Base-by-base conservation (phyloP, 352 stramenopile genomes). In the Pythium brassicae region DNA sequence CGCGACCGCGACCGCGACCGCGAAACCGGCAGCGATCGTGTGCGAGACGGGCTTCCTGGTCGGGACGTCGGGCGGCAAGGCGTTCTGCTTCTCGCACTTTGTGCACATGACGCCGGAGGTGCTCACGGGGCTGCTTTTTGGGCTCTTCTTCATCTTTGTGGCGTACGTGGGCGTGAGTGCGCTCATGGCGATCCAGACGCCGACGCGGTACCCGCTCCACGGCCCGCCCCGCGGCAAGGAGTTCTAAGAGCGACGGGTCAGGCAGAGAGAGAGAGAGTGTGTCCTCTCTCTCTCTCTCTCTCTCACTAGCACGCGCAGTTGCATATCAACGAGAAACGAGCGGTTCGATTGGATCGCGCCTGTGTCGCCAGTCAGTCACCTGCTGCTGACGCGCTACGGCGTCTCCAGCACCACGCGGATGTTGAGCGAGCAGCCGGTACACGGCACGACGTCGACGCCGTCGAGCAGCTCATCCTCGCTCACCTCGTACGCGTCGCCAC, bases 61-160 rank as follows among this genome's bases (percentile, higher is more conserved):
- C 11, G 82, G 81, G 32, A 71, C 72, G 45, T 76, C 74, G 46
- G 65, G 55, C 2, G 75, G 74, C 62, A 88, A 77, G 51, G 74
- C 79, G 35, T 94, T 89, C 69, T 94, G 83, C 76, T 94, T 92
- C 54, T 89, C 83, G 55, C 83, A 92, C 65, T 92, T 78, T 54
- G 83, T 94, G 59, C 74, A 73, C 71, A 89, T 90, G 74, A 94
- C 83, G 32, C 83, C 83, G 11, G 69, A 89, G 55, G 72, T 94
- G 32, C 66, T 94, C 29, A 74, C 81, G 23, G 81, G 67, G n/a
- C 61, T 94, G 45, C 55, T 94, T 48, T 83, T 94, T 37, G 78
- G 79, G 15, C 68, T 92, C 46, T 83, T 94, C 57, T 92, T 94
- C 63, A 40, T 94, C 50, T 88, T 89, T 63, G 56, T 91, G 63